These are phyloP conservation scores for Sorghum bicolor DNA, from an alignment of 176 grass and related monocot species.

Conservation along the genomic window DNA sequence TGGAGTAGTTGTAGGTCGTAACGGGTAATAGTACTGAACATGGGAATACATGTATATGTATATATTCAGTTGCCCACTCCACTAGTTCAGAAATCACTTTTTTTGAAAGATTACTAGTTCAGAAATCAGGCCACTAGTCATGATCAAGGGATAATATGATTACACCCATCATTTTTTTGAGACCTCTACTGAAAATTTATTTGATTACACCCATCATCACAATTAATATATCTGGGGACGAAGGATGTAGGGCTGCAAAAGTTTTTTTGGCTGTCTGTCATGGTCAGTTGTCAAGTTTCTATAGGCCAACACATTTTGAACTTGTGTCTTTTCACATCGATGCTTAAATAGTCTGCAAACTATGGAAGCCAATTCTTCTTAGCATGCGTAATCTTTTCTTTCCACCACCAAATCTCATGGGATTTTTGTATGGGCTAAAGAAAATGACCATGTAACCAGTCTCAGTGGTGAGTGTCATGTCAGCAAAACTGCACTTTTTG, in stretches of 20 bases:
- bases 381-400: not conserved
- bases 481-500: no score
- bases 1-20: not conserved
- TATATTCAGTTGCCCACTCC: not conserved
- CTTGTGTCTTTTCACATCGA: not conserved
- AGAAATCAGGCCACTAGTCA: not conserved
- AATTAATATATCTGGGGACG: not conserved
- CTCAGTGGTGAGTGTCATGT: no score
- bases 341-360: not conserved
- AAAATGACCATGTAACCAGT: not conserved
- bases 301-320: not conserved
- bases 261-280: not conserved
- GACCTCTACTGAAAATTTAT: no score
- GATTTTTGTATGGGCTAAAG: not conserved
- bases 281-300: conserved; percentile 1
- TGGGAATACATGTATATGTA: not conserved
- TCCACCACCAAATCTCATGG: not conserved
- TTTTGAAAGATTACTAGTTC: no score
- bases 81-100: not conserved
- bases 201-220: not conserved
- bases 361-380: not conserved
- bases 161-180: not conserved
- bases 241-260: not conserved
- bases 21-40: not conserved
- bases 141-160: not conserved